Conservation (phyloP, 2,329 filamentous ascomycete species). For the Colletotrichum chlorophyti region DNA sequence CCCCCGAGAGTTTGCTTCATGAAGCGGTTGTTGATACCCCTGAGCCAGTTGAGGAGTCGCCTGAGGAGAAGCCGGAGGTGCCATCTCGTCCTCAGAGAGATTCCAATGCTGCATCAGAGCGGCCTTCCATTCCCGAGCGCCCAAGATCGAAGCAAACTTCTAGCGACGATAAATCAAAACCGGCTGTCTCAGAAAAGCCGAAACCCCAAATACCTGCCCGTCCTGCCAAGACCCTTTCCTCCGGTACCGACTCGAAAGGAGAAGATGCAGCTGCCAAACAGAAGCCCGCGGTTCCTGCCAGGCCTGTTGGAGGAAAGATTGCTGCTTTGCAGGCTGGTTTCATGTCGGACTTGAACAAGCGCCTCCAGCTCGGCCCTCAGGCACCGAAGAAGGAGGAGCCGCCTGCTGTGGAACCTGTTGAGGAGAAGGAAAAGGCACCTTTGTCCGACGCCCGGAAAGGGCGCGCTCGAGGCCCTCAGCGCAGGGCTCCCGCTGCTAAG, state of each 20-base stretch:
- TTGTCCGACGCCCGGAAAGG: conserved; percentile 89
- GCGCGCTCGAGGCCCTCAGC: conserved; percentile 84
- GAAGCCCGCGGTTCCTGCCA: conserved; percentile 84
- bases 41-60: conserved; percentile 51
- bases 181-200: conserved; percentile 57
- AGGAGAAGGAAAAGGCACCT: conserved; percentile 68
- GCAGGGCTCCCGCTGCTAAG: conserved; percentile 67
- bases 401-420: conserved; percentile 18
- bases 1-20: conserved; percentile 81
- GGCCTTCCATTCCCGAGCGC: conserved; percentile 57
- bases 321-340: conserved; percentile 90
- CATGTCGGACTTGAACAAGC: conserved; percentile 90
- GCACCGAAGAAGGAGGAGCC: conserved; percentile 60
- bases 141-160: conserved; percentile 56
- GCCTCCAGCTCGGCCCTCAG: conserved; percentile 85
- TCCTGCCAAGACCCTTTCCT: conserved; percentile 57
- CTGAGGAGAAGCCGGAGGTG: conserved; percentile 64
- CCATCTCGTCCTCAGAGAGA: conserved; percentile 58
- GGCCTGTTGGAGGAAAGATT: conserved; percentile 84
- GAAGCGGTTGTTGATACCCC: conserved; percentile 74
- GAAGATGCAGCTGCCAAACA: conserved; percentile 62
- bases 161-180: conserved; percentile 47
- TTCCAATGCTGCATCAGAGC: conserved; percentile 38
- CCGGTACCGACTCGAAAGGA: conserved; percentile 51
- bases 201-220: conserved; percentile 69